Evolutionary conservation across 768 basidiomycete species (phyloP).

Genomic region (Mycena chlorophos): DNA sequence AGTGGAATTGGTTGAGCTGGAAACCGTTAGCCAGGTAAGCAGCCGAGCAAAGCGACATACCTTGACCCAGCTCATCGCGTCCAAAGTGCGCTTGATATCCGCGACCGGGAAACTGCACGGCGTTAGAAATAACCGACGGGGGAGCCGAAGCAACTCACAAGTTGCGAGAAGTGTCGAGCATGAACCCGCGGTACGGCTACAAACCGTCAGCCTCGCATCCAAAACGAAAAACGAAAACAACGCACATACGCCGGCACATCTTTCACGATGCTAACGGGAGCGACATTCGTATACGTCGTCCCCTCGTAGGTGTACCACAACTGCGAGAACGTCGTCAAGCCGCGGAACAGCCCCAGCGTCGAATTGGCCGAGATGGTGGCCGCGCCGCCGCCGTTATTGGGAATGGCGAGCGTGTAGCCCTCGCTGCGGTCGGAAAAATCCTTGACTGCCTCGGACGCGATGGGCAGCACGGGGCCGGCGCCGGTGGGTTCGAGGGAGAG

Average conservation of each 20-base stretch:
- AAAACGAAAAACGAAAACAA: constrained; percentile 6
- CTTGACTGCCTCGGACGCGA: constrained; percentile 54
- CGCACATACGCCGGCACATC: constrained; percentile 69
- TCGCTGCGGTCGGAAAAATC: constrained; percentile 56
- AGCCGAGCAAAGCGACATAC: constrained; percentile 49
- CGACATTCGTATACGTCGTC: constrained; percentile 52
- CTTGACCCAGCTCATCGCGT: constrained; percentile 78
- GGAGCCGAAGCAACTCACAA: constrained; percentile 45
- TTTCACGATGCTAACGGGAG: constrained; percentile 54
- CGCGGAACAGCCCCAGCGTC: constrained; percentile 67
- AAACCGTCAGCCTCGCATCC: not conserved
- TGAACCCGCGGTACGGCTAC: constrained; percentile 73
- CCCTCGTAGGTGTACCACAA: constrained; percentile 58
- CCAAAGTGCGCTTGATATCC: constrained; percentile 68
- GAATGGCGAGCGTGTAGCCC: constrained; percentile 57
- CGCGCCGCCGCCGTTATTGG: constrained; percentile 50
- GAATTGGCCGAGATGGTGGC: constrained; percentile 61
- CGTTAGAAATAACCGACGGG: not conserved
- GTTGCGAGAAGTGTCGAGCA: constrained; percentile 81
- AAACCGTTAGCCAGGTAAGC: too few relatives aligned
- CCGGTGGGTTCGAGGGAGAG: constrained; percentile 42
- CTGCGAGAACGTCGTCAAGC: constrained; percentile 75
- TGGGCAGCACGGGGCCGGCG: constrained; percentile 38
- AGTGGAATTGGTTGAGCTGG: constrained; percentile 74
- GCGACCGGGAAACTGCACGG: constrained; percentile 53